phyloP scores from a whole-genome alignment of 768 basidiomycete species.

The Podaxis carcinomalis region DNA sequence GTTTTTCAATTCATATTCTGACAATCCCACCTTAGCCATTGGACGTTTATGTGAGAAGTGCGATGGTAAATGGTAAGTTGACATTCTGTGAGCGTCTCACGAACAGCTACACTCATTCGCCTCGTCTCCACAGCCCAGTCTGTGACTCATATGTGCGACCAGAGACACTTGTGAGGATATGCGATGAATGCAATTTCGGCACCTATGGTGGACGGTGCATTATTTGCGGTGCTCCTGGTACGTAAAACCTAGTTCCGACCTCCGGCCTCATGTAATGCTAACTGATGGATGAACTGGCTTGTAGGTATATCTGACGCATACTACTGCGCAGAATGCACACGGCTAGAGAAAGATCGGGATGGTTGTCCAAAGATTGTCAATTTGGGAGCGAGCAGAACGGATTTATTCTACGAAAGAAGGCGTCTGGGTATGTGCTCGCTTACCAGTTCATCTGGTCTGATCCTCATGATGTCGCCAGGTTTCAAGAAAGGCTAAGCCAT shows the following conservation, averaged over 20 bases:
- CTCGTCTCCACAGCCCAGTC: constrained; percentile 62
- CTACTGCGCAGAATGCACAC: constrained; percentile 97
- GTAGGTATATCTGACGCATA: constrained; percentile 97
- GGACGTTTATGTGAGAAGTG: constrained; percentile 98
- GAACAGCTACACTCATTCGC: background rate
- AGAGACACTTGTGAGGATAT: constrained; percentile 95
- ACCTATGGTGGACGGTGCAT: constrained; percentile 97
- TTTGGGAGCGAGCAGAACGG: constrained; percentile 89
- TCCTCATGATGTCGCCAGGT: constrained; percentile 30
- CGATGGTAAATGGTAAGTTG: constrained; percentile 93
- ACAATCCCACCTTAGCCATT: constrained; percentile 58
- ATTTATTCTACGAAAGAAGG: constrained; percentile 88
- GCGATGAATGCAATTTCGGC: constrained; percentile 99
- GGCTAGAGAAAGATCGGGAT: constrained; percentile 95
- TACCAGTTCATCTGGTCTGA: background rate
- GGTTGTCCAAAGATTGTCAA: constrained; percentile 99
- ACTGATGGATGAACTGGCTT: background rate
- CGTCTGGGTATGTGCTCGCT: constrained; percentile 55
- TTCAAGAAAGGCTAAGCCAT: constrained; percentile 60
- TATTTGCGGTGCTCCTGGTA: constrained; percentile 95
- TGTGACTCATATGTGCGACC: constrained; percentile 99
- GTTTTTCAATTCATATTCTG: background rate
- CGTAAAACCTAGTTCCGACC: constrained; percentile 14
- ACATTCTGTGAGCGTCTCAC: background rate
- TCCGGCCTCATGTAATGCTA: background rate